A percentile compares a stretch with the other conserved stretches of the same genome.
Conservation (phyloP, 768 basidiomycete species). For the Strobilomyces echinocephalus region DNA sequence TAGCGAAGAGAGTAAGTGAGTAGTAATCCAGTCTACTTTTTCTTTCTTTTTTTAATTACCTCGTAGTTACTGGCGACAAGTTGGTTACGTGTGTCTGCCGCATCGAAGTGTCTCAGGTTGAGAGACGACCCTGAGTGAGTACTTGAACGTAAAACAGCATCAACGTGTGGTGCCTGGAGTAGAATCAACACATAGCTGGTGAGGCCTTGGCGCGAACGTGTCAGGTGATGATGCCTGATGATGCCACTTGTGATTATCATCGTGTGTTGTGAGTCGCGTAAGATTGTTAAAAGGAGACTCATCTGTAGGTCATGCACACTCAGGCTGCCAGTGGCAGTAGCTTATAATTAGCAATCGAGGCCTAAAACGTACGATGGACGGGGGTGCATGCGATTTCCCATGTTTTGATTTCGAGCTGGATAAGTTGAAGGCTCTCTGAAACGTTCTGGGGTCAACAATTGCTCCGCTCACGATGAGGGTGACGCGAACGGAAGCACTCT, state of each 20-base stretch:
- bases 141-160: background rate
- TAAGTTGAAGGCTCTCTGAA: background rate
- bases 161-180: background rate
- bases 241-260: background rate
- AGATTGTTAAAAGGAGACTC: background rate
- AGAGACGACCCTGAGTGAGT: background rate
- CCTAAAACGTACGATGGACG: conserved; percentile 4
- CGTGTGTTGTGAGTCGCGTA: background rate
- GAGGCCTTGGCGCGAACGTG: background rate
- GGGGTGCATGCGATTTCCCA: background rate
- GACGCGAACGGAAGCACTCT: background rate
- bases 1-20: background rate
- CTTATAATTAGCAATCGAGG: background rate
- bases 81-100: background rate
- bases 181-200: background rate
- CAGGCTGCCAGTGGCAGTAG: background rate
- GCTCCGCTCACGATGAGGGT: background rate
- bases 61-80: no score
- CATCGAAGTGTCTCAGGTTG: background rate
- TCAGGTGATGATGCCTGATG: background rate
- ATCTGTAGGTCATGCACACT: background rate
- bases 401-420: background rate
- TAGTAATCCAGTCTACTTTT: no score
- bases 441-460: background rate
- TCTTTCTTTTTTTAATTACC: no score